Percentiles rank a stretch among this genome's conserved stretches.
Conservation (phyloP, 768 basidiomycete species). For the Collybiopsis luxurians region DNA sequence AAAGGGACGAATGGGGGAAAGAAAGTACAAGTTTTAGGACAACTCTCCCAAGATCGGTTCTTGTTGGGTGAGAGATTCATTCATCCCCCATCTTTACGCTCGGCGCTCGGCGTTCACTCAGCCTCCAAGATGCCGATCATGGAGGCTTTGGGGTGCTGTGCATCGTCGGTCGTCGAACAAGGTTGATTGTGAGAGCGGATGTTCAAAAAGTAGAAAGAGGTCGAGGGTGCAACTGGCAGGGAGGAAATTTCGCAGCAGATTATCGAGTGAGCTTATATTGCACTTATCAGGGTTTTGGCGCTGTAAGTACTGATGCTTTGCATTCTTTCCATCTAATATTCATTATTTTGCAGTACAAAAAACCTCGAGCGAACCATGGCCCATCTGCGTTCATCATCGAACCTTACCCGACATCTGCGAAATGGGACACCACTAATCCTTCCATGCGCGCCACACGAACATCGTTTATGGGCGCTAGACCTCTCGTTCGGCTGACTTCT, state of each 20-base stretch:
- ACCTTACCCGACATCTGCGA: constrained; percentile 57
- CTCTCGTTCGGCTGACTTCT: constrained; percentile 64
- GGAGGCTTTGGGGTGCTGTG: constrained; percentile 68
- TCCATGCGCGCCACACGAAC: constrained; percentile 59
- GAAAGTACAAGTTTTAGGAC: too few relatives aligned
- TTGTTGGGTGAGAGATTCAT: too few relatives aligned
- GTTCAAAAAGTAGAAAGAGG: constrained; percentile 61
- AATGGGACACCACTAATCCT: constrained; percentile 39
- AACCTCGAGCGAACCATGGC: constrained; percentile 51
- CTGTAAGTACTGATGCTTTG: constrained; percentile 42
- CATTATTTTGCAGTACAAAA: constrained; percentile 36
- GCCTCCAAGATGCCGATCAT: too few relatives aligned
- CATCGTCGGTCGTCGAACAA: constrained; percentile 35
- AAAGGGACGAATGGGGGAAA: constrained; percentile 55
- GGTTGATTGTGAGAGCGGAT: constrained; percentile 52
- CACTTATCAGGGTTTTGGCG: constrained; percentile 63
- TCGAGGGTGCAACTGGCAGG: constrained; percentile 40
- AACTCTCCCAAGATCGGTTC: too few relatives aligned
- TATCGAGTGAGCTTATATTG: constrained; percentile 67
- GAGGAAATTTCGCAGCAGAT: constrained; percentile 33
- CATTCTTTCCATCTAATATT: constrained; percentile 9
- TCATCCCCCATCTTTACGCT: too few relatives aligned
- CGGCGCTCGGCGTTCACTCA: too few relatives aligned
- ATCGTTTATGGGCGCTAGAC: too few relatives aligned
- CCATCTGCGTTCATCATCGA: constrained; percentile 53